Evolutionary conservation across 352 stramenopile species (phyloP).

Genomic region (Phytophthora citrophthora): DNA sequence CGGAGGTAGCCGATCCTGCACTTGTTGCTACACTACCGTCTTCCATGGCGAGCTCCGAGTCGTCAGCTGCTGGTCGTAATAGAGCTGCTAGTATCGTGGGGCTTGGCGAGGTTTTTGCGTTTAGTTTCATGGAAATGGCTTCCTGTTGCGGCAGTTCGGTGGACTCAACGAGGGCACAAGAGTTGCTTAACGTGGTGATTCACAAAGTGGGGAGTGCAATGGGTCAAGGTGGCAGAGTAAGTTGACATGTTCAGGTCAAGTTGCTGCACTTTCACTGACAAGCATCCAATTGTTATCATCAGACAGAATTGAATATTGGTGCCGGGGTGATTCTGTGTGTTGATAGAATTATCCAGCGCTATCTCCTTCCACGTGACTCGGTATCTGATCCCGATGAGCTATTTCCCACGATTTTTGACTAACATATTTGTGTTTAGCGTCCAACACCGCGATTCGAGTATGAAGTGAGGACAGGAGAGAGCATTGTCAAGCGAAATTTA

Average conservation of each 20-base stretch:
- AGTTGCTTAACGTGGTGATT: slow-evolving; percentile 60
- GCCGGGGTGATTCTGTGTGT: slow-evolving; percentile 60
- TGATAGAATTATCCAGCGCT: slow-evolving; percentile 52
- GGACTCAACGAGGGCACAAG: slow-evolving; percentile 57
- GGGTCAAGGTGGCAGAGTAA: slow-evolving; percentile 51
- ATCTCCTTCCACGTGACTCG: slow-evolving; percentile 58
- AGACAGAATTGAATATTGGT: slow-evolving; percentile 76
- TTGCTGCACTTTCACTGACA: neutral
- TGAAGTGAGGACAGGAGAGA: slow-evolving; percentile 65
- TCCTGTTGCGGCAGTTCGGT: slow-evolving; percentile 58
- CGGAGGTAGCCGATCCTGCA: slow-evolving; percentile 20
- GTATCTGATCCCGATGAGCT: slow-evolving; percentile 23
- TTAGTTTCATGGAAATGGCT: slow-evolving; percentile 78
- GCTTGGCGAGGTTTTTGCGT: slow-evolving; percentile 34
- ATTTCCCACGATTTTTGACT: neutral
- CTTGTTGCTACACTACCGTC: slow-evolving; percentile 10
- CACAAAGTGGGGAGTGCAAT: slow-evolving; percentile 69
- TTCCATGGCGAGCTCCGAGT: slow-evolving; percentile 5
- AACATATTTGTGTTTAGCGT: slow-evolving; percentile 7
- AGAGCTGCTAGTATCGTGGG: slow-evolving; percentile 10
- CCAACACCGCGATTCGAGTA: slow-evolving; percentile 28
- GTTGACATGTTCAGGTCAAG: neutral
- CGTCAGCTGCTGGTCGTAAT: neutral
- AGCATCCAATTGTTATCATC: neutral
- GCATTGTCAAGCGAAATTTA: slow-evolving; percentile 55